Evolutionary conservation across 139 green algal species (phyloP).

Genomic region (Ostreobium quekettii): DNA sequence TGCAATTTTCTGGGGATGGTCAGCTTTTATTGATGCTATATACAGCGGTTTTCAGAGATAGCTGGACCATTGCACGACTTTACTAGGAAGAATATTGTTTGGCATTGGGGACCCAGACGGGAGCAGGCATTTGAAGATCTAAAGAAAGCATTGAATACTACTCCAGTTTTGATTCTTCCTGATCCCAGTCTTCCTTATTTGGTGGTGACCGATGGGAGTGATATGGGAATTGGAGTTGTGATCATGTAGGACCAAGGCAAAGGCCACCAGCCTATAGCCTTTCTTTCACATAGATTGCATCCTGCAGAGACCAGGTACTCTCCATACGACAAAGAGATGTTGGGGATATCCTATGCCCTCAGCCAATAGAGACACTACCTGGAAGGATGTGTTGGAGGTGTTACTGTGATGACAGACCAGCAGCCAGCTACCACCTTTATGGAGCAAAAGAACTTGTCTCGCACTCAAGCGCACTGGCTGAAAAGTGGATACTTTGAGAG

Average conservation of each 20-base stretch:
- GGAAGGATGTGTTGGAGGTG: conserved; percentile 6
- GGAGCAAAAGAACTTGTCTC: neutral
- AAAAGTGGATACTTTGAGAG: conserved; percentile 7
- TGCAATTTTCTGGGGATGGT: conserved; percentile 2
- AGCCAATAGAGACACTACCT: conserved; percentile 10
- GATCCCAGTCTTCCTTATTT: neutral
- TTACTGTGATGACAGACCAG: conserved; percentile 1
- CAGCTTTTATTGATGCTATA: neutral
- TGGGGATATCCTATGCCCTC: neutral
- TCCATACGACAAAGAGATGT: conserved; percentile 6
- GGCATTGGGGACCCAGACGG: neutral
- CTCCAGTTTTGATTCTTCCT: conserved; percentile 1
- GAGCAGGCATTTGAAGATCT: conserved; percentile 13
- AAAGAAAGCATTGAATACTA: conserved; percentile 5
- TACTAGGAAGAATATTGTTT: neutral
- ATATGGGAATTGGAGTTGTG: neutral
- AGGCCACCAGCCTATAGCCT: conserved; percentile 8
- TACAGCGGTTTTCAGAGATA: neutral
- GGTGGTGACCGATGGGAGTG: conserved; percentile 5
- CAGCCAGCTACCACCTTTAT: neutral
- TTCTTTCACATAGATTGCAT: neutral
- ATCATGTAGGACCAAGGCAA: neutral
- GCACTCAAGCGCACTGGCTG: neutral
- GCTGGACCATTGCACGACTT: neutral
- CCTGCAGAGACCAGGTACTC: neutral